phyloP scores from a whole-genome alignment of 768 basidiomycete species.

The Termitomyces sp. region DNA sequence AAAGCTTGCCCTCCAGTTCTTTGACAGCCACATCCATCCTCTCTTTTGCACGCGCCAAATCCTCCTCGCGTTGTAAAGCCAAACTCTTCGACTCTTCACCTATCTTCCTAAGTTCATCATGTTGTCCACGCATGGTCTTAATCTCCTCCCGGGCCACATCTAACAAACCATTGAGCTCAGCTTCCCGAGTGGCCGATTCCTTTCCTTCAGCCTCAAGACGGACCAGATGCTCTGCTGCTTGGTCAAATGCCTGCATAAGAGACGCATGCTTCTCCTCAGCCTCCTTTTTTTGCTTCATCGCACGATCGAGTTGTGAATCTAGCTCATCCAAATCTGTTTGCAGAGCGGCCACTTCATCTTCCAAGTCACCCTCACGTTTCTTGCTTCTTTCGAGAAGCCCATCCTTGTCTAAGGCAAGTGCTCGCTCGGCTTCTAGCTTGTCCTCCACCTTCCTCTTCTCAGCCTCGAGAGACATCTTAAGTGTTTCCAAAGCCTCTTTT shows the following conservation, averaged over 20 bases:
- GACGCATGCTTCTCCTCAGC: conserved; percentile 74
- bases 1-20: conserved; percentile 70
- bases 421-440: conserved; percentile 78
- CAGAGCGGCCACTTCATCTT: conserved; percentile 77
- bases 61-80: conserved; percentile 74
- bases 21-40: conserved; percentile 58
- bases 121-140: conserved; percentile 49
- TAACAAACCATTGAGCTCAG: conserved; percentile 54
- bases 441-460: conserved; percentile 83
- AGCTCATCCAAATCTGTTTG: conserved; percentile 81
- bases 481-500: conserved; percentile 66
- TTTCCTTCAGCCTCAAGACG: conserved; percentile 75
- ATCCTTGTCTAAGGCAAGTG: conserved; percentile 79
- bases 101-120: conserved; percentile 58
- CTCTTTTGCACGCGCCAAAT: conserved; percentile 68
- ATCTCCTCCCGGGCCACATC: conserved; percentile 54
- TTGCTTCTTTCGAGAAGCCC: conserved; percentile 77
- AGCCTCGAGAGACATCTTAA: conserved; percentile 78
- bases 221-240: conserved; percentile 83
- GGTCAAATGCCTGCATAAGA: conserved; percentile 68
- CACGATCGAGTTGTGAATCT: conserved; percentile 81
- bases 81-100: conserved; percentile 68
- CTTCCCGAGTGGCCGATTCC: conserved; percentile 60
- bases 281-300: conserved; percentile 72
- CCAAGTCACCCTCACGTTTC: conserved; percentile 76